These are phyloP conservation scores for Sambucus nigra DNA, from an alignment of 129 eudicot genomes.

Conservation along the genomic window DNA sequence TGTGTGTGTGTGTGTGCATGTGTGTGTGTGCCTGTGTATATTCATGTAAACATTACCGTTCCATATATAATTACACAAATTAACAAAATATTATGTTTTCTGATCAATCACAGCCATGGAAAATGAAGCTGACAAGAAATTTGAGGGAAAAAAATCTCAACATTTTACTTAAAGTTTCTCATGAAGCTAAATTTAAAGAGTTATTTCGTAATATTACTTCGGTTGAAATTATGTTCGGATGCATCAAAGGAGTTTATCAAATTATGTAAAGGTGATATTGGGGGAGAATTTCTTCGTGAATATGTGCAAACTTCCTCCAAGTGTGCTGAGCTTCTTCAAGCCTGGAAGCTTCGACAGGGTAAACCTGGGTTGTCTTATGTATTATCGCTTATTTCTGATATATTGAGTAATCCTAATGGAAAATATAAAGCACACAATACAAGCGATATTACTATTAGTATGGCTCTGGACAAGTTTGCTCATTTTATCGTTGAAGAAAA, in stretches of 20 bases:
- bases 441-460: conserved; percentile 20
- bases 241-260: conserved; percentile 61
- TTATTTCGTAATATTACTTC: conserved; percentile 57
- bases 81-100: too few relatives aligned
- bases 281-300: conserved; percentile 38
- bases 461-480: conserved; percentile 65
- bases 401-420: conserved; percentile 47
- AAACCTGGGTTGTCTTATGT: conserved; percentile 50
- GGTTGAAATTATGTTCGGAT: conserved; percentile 41
- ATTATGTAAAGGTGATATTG: conserved; percentile 44
- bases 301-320: conserved; percentile 46
- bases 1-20: too few relatives aligned
- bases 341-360: conserved; percentile 57
- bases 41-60: too few relatives aligned
- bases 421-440: conserved; percentile 26
- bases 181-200: conserved; percentile 53
- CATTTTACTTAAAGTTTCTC: conserved; percentile 18
- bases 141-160: conserved; percentile 14
- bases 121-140: conserved; percentile 7
- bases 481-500: conserved; percentile 47
- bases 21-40: too few relatives aligned
- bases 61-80: too few relatives aligned
- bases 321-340: conserved; percentile 50
- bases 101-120: conserved; percentile 22
- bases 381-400: conserved; percentile 38